Percentiles rank a stretch among this genome's conserved stretches.
phyloP scores from a whole-genome alignment of 2,329 filamentous ascomycete species.

The Pyrenophora seminiperda region DNA sequence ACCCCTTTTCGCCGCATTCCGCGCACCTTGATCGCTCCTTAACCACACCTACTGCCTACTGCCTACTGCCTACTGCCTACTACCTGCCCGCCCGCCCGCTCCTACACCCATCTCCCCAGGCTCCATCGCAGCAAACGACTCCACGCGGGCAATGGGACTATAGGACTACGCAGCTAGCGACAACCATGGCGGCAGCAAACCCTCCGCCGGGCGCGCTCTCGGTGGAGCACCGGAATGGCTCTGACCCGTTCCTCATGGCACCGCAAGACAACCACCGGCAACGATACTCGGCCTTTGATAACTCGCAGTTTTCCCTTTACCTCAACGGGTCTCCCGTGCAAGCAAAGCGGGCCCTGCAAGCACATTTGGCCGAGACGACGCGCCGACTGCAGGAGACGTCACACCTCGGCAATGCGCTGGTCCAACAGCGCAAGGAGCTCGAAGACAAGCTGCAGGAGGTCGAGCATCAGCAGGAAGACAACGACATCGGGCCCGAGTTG shows the following conservation, averaged over 20 bases:
- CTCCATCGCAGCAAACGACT: slow-evolving; percentile 4
- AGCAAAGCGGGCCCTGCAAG: slow-evolving; percentile 85
- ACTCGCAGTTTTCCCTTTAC: slow-evolving; percentile 76
- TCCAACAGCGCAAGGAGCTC: slow-evolving; percentile 85
- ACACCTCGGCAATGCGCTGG: slow-evolving; percentile 82
- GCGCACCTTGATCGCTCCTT: slow-evolving; percentile 8
- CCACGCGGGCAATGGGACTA: slow-evolving; percentile 35
- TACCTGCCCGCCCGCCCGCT: slow-evolving; percentile 1
- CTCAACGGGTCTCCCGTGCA: slow-evolving; percentile 80
- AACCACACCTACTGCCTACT: slow-evolving; percentile 2
- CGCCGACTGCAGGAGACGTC: slow-evolving; percentile 89
- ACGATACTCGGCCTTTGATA: slow-evolving; percentile 83
- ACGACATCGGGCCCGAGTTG: slow-evolving; percentile 80
- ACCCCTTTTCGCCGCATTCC: slow-evolving; percentile 6
- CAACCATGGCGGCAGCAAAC: slow-evolving; percentile 52
- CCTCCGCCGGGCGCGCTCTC: slow-evolving; percentile 49
- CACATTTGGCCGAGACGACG: slow-evolving; percentile 90
- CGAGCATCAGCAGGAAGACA: slow-evolving; percentile 70
- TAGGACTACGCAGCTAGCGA: slow-evolving; percentile 22
- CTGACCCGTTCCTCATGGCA: slow-evolving; percentile 54
- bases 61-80: too few relatives aligned
- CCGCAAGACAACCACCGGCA: slow-evolving; percentile 56
- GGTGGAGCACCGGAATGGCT: slow-evolving; percentile 44
- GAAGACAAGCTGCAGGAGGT: slow-evolving; percentile 83
- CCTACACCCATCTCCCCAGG: slow-evolving; percentile 4